Evolutionary conservation across 192 early-diverging fungal genomes (phyloP).

Genomic region (Linnemannia hyalina): DNA sequence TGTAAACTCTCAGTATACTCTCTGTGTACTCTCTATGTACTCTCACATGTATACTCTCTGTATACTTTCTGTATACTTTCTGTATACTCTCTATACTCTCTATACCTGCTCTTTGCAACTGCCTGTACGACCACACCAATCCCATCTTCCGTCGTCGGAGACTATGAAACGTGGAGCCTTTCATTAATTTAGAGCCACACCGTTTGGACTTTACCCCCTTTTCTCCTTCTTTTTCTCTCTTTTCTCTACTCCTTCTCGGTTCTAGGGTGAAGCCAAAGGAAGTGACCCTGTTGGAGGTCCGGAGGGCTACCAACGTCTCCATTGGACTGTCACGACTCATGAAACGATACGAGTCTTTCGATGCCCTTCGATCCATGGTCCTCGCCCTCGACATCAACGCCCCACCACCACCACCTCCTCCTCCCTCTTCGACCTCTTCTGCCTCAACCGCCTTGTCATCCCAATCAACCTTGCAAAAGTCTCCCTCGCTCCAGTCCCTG

Average conservation of each 20-base stretch:
- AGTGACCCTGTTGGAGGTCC: slow-evolving; percentile 35
- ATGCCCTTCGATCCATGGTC: slow-evolving; percentile 29
- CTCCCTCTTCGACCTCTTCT: not conserved
- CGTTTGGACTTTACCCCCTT: not conserved
- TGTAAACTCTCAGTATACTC: too few relatives aligned
- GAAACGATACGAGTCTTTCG: slow-evolving; percentile 52
- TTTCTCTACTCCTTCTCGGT: not conserved
- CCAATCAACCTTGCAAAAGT: not conserved
- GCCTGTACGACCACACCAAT: too few relatives aligned
- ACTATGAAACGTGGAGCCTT: too few relatives aligned
- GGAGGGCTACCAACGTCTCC: slow-evolving; percentile 46
- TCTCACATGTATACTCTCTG: too few relatives aligned
- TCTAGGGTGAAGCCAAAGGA: slow-evolving; percentile 45
- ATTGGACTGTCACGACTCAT: slow-evolving; percentile 47
- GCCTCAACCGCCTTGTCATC: not conserved
- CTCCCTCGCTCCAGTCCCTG: not conserved
- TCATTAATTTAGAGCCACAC: too few relatives aligned
- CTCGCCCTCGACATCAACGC: slow-evolving; percentile 26
- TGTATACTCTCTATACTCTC: too few relatives aligned
- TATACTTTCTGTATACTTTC: too few relatives aligned
- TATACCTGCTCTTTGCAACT: too few relatives aligned
- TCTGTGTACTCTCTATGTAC: too few relatives aligned
- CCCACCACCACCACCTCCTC: not conserved
- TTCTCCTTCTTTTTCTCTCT: not conserved
- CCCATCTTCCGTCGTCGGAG: too few relatives aligned